phyloP scores from a whole-genome alignment of 2,329 filamentous ascomycete genomes.

The Pseudogymnoascus sp. region DNA sequence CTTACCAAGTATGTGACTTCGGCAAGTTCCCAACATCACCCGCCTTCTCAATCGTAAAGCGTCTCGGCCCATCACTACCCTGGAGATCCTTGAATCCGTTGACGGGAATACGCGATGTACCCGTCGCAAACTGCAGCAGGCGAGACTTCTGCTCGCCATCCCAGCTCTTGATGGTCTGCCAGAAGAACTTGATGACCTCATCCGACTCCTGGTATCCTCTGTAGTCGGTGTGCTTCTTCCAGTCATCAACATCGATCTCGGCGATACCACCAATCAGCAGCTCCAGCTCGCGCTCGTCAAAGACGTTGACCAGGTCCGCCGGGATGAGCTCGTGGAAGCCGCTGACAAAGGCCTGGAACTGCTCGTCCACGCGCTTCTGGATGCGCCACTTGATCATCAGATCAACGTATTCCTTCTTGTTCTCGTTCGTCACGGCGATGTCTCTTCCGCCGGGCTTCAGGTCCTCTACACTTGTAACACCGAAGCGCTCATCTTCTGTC shows the following conservation, averaged over 20 bases:
- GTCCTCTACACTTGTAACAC: conserved; percentile 88
- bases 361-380: conserved; percentile 94
- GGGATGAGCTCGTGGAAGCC: conserved; percentile 98
- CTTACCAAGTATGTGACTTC: conserved; percentile 96
- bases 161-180: conserved; percentile 95
- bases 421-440: conserved; percentile 95
- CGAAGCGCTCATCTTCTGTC: conserved; percentile 94
- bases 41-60: conserved; percentile 97
- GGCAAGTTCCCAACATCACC: conserved; percentile 84
- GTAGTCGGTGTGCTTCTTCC: conserved; percentile 99
- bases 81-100: conserved; percentile 99
- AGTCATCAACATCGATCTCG: conserved; percentile 99
- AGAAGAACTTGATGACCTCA: conserved; percentile 97
- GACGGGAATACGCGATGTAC: conserved; percentile 94
- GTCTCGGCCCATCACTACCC: conserved; percentile 85
- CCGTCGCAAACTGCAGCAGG: conserved; percentile 91
- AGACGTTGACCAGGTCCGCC: conserved; percentile 92
- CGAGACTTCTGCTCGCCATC: conserved; percentile 97
- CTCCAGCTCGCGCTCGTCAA: conserved; percentile 95
- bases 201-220: conserved; percentile 96
- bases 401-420: conserved; percentile 98
- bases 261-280: conserved; percentile 96
- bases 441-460: conserved; percentile 82
- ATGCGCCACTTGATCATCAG: conserved; percentile 99
- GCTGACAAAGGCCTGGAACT: conserved; percentile 95